Evolutionary conservation across 192 early-diverging fungal genomes (phyloP), one percentile per base, ranked within the genome.

Genomic region (Dimargaris cristalligena): DNA sequence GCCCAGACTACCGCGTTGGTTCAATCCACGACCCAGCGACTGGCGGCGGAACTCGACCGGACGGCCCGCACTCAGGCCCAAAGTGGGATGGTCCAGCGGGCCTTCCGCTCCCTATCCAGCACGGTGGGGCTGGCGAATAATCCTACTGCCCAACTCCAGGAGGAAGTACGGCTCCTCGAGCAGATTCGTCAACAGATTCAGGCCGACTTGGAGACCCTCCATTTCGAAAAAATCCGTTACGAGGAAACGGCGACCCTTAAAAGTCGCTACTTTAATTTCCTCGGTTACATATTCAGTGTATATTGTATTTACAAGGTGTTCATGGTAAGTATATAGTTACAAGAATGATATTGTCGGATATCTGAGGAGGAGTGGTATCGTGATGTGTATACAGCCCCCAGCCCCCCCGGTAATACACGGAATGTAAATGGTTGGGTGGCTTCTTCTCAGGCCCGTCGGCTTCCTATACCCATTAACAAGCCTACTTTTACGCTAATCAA

Each of bases 251-350:
- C 78, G 60, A 92, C 90, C 25, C 72, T 80, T 62, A 74, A 84
- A 28, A 90, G 93, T 14, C 75, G 85, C 55, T 85, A 82, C 60
- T 78, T 82, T 63, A 92, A 90, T 62, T 52, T 87, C 18, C 65
- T 97, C 58, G 92, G 88, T 31, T 84, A 84, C 59, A 76, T 88
- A 35, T 94, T 97, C 65, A 84, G 89, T 9, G 63, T 85, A 8
- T 94, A 92, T 61, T 97, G 94, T 71, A 63, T 92, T 32, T 92
- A 87, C 73, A 94, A 92, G 59, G 76, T 94, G 22, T 65, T 86
- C 33, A 83, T 85, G 69, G n/a, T n/a, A n/a, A n/a, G n/a, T 80
- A 46, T 35, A 14, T n/a, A 56, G n/a, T 34, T 60, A 26, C 23
- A 48, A 48, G 63, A 16, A 38, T 46, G 23, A 11, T 30, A 2